These are phyloP conservation scores for Gaeumannomyces tritici DNA, from an alignment of 2,329 filamentous ascomycete species.

Conservation along the genomic window DNA sequence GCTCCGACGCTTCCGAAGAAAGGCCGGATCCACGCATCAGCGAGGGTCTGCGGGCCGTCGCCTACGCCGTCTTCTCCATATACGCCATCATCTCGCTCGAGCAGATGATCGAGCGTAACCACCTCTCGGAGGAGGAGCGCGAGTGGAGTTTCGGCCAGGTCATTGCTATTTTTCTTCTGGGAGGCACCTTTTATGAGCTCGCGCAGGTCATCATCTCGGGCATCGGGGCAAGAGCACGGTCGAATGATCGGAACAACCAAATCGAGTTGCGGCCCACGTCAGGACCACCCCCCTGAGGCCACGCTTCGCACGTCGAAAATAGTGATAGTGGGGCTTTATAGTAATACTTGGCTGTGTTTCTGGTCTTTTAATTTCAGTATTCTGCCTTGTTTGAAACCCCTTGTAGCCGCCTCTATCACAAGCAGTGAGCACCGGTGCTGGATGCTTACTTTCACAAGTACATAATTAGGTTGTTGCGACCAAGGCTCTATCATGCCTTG, in stretches of 20 bases:
- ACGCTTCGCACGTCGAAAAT: not conserved
- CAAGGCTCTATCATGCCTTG: not conserved
- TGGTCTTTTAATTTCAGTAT: not conserved
- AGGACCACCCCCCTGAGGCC: not conserved
- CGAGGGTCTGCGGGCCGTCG: not conserved
- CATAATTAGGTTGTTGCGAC: not conserved
- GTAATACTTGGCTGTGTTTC: not conserved
- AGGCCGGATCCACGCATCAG: not conserved
- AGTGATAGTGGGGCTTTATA: not conserved
- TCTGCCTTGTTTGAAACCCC: not conserved
- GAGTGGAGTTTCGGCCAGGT: slow-evolving; percentile 4
- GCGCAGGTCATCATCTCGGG: not conserved
- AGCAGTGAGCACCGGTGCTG: not conserved
- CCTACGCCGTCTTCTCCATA: not conserved
- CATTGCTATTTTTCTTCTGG: slow-evolving; percentile 1
- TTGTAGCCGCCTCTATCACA: not conserved
- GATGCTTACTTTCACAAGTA: not conserved
- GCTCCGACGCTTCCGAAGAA: not conserved
- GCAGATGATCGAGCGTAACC: slow-evolving; percentile 1
- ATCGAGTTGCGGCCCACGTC: not conserved
- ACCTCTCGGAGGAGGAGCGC: not conserved
- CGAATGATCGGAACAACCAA: not conserved
- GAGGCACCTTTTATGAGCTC: slow-evolving; percentile 1
- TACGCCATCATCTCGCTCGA: slow-evolving; percentile 2
- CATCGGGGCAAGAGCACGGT: not conserved